Conservation (phyloP, 2,329 filamentous ascomycete genomes). For the Ilyonectria sp. region DNA sequence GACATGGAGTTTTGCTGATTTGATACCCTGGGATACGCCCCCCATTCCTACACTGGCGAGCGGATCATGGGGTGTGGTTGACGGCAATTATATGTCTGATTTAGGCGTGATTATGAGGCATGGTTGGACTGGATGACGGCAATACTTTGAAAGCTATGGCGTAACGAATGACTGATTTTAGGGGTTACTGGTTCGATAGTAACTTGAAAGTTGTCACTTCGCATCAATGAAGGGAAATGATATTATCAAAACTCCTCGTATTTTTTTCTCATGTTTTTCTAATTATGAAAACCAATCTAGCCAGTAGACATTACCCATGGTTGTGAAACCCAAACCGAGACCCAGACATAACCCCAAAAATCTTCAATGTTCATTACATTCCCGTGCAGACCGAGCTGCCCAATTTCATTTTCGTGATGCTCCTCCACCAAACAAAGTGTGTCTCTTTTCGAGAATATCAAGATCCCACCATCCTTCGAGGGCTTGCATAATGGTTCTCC, state of each 20-base stretch:
- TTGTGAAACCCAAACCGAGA: constrained; percentile 30
- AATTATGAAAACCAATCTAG: constrained; percentile 41
- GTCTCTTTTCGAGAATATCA: constrained; percentile 63
- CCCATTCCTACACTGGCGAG: neutral
- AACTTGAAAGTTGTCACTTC: constrained; percentile 8
- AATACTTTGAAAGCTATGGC: constrained; percentile 3
- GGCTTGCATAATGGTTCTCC: constrained; percentile 63
- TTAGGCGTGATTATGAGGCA: constrained; percentile 18
- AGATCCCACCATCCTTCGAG: constrained; percentile 72
- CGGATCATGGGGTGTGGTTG: neutral
- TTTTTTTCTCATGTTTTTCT: constrained; percentile 39
- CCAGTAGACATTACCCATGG: constrained; percentile 50
- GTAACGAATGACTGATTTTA: constrained; percentile 12
- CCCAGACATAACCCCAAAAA: constrained; percentile 29
- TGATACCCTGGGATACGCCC: constrained; percentile 46
- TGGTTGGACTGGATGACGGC: neutral
- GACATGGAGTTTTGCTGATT: constrained; percentile 58
- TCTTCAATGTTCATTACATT: constrained; percentile 33
- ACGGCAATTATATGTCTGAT: neutral
- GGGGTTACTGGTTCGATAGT: neutral
- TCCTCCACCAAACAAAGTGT: constrained; percentile 51
- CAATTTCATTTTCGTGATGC: constrained; percentile 30
- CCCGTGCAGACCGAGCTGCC: constrained; percentile 21
- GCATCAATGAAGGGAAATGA: neutral
- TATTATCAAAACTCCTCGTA: constrained; percentile 25